Evolutionary conservation across 2,329 filamentous ascomycete species (phyloP).

Genomic region (Tolypocladium nubicola): DNA sequence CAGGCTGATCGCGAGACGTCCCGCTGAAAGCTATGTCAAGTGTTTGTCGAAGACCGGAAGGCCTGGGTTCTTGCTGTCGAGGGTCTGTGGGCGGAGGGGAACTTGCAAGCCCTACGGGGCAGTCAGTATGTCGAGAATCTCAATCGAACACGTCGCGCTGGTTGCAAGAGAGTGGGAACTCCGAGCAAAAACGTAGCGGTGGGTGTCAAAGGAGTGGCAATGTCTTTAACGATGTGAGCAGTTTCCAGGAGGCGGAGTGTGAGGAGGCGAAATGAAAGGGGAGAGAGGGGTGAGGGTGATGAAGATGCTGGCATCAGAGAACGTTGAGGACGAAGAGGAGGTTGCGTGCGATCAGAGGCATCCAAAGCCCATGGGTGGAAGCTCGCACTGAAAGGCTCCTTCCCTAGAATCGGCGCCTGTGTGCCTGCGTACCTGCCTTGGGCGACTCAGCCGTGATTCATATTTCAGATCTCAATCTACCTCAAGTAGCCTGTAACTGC

Average conservation of each 20-base stretch:
- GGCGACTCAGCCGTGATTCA: neutral
- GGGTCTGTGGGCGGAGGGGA: too few relatives aligned
- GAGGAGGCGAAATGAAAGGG: neutral
- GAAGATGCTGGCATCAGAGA: neutral
- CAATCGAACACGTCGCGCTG: neutral
- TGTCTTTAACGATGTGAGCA: neutral
- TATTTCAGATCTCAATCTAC: neutral
- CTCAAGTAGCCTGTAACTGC: neutral
- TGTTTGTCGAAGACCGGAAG: neutral
- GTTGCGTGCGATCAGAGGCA: neutral
- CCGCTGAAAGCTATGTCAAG: neutral
- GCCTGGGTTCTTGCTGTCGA: neutral
- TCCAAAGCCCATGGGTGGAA: neutral
- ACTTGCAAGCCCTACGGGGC: neutral
- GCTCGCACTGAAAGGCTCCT: neutral
- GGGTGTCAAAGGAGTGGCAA: neutral
- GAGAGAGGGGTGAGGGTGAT: neutral
- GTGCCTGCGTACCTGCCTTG: neutral
- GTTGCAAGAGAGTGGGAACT: neutral
- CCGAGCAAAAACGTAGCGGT: neutral
- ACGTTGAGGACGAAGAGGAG: too few relatives aligned
- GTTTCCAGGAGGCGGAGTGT: neutral
- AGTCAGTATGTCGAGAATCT: neutral
- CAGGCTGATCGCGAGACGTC: neutral
- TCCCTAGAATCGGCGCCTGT: neutral